Evolutionary conservation across 2,329 filamentous ascomycete genomes (phyloP), one percentile per base, ranked within the genome.

Genomic region (Fusarium floridanum): DNA sequence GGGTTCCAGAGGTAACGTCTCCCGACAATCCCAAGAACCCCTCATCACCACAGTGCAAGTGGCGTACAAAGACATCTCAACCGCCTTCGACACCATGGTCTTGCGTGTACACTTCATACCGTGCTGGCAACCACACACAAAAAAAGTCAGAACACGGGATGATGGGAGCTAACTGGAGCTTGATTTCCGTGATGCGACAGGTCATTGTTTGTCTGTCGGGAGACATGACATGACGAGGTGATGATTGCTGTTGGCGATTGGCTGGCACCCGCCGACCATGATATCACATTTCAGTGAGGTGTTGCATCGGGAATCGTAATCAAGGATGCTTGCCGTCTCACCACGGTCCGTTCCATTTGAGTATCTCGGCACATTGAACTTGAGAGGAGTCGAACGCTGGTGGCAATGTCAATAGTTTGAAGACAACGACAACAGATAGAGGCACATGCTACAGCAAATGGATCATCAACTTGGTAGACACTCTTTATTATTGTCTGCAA

Each of bases 31-130:
- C 20, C 37, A 29, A 68, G 64, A 43, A 61, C 72, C 76, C 77
- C 72, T 77, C 77, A 70, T 57, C 45, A 43, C 60, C 69, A 78
- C 77, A 79, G 77, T 78, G 76, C 48, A 72, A 64, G 61, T 77
- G 63, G 67, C 71, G 67, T 20, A 16, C 3, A 8, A n/a, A 48
- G 56, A 74, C 68, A 63, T 57, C 7, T 6, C 14, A 3, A 11
- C 55, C 1, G 17, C 29, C 0, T 5, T 1, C 6, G 4, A 3
- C 6, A 10, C 2, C 24, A 32, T 32, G 32, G 32, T 32, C 3
- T 22, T 22, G 22, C 2, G 22, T 34, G 22, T 67, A 71, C 36
- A 67, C 7, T 32, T 32, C 24, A 14, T 70, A 74, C 72, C n/a
- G 72, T 73, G 69, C 32, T 39, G 37, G 3, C 32, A 56, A 22